A percentile compares a stretch with the other conserved stretches of the same genome.
Conservation (phyloP, 345 rosid species). For the Lenwebbia sp. region DNA sequence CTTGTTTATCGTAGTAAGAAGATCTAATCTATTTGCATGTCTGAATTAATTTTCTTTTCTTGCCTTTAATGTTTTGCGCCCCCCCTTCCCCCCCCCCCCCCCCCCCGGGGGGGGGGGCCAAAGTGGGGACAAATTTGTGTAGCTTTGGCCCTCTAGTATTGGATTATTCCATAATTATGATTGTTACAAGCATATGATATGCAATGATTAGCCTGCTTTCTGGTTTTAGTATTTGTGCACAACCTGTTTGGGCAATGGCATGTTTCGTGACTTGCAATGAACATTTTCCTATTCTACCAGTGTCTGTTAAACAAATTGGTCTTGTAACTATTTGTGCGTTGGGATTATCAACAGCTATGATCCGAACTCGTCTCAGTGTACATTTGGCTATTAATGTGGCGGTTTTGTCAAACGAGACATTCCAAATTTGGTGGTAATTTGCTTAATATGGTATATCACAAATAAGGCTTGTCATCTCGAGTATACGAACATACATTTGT, state of each 20-base stretch:
- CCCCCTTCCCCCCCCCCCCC: no score
- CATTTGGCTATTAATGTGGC: not conserved
- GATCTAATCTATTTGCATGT: not conserved
- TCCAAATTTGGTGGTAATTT: not conserved
- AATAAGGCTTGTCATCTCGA: not conserved
- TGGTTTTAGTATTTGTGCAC: not conserved
- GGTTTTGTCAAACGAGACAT: not conserved
- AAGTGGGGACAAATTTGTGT: no score
- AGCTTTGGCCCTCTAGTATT: not conserved
- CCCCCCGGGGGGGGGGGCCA: no score
- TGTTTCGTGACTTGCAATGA: not conserved
- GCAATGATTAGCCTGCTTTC: not conserved
- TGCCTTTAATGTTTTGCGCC: not conserved
- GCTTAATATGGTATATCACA: not conserved
- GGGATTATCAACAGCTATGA: not conserved
- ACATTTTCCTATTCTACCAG: not conserved
- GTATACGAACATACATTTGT: not conserved
- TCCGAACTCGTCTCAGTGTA: not conserved
- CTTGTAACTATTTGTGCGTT: not conserved
- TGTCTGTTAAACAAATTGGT: not conserved
- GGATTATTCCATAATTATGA: not conserved
- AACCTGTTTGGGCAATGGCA: not conserved
- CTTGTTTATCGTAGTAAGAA: not conserved
- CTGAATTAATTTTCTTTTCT: no score
- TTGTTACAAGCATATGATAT: not conserved